phyloP scores from a whole-genome alignment of 148 eudicot species.

The Camellia sinensis region DNA sequence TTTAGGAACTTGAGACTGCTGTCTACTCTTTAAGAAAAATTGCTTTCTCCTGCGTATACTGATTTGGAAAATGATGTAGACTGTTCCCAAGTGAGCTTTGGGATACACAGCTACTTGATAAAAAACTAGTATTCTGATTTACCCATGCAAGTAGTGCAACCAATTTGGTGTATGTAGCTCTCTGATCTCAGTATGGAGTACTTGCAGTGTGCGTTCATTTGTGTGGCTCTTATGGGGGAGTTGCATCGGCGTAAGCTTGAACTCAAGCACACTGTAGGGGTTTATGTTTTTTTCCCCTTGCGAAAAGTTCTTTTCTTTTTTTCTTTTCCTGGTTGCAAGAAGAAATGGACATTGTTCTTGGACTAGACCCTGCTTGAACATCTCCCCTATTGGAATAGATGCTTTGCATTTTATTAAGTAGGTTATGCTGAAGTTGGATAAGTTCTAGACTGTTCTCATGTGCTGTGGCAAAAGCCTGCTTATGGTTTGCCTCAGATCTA shows the following conservation, averaged over 20 bases:
- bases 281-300: neutral
- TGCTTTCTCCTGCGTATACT: neutral
- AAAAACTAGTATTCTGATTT: neutral
- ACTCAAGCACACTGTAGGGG: neutral
- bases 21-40: neutral
- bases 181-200: neutral
- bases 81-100: neutral
- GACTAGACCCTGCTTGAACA: neutral
- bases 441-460: neutral
- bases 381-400: neutral
- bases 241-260: neutral
- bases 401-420: neutral
- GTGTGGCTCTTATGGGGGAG: neutral
- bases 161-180: neutral
- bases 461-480: neutral
- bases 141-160: neutral
- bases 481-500: neutral
- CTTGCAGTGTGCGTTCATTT: neutral
- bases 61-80: neutral
- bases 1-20: neutral
- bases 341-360: conserved; percentile 4
- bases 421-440: neutral
- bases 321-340: neutral
- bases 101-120: neutral
- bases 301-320: neutral